Evolutionary conservation across 208 protist species (phyloP).

Genomic region (Acanthamoeba royreba): DNA sequence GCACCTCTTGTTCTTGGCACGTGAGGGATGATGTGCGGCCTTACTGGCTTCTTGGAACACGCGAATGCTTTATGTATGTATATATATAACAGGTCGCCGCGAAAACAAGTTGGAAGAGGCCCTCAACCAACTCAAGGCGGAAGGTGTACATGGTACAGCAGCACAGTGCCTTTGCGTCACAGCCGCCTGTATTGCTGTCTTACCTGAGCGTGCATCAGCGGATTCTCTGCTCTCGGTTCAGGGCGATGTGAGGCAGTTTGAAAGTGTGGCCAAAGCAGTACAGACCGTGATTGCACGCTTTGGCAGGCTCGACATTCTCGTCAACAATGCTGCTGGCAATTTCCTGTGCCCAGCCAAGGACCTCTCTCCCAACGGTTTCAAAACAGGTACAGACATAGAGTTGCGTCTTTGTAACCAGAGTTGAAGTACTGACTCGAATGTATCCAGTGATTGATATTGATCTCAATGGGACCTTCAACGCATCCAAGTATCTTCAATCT

Average conservation of each 20-base stretch:
- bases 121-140: neutral
- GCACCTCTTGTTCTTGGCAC: neutral
- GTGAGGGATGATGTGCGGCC: no score
- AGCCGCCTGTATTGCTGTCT: no score
- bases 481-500: neutral
- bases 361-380: slow-evolving; percentile 57
- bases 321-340: slow-evolving; percentile 70
- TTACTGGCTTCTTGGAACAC: no score
- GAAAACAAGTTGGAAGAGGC: neutral
- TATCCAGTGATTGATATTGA: slow-evolving; percentile 56
- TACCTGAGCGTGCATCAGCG: no score
- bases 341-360: slow-evolving; percentile 60
- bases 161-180: no score
- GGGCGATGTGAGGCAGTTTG: slow-evolving; percentile 32
- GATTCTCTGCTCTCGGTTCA: neutral
- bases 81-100: no score
- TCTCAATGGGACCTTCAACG: slow-evolving; percentile 62
- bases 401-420: neutral
- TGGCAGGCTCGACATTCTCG: slow-evolving; percentile 35
- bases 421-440: neutral
- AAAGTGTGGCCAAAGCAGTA: neutral
- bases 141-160: neutral
- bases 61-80: no score
- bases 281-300: neutral
- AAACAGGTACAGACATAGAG: slow-evolving; percentile 45